Conservation (phyloP, 352 stramenopile genomes). For the Pythium sukuiense region DNA sequence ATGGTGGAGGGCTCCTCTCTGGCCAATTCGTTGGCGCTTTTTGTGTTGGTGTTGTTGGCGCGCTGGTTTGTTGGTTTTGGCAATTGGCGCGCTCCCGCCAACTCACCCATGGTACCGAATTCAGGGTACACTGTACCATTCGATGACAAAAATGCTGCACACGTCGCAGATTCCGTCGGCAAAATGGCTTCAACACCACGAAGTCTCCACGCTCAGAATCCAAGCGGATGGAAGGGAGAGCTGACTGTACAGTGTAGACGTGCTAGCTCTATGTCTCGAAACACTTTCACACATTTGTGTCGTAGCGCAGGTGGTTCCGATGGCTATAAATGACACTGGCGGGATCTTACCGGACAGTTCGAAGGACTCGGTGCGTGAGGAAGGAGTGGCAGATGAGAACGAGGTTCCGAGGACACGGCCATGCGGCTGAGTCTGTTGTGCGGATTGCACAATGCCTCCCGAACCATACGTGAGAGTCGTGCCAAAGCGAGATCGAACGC, state of each 20-base stretch:
- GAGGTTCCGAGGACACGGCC: not conserved
- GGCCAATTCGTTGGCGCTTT: not conserved
- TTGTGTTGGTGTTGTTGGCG: conserved; percentile 4
- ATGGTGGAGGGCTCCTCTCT: not conserved
- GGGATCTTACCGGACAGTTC: not conserved
- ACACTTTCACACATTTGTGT: no score
- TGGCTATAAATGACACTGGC: not conserved
- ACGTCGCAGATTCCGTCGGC: not conserved
- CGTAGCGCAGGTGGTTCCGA: no score
- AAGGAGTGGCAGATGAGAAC: not conserved
- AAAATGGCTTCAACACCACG: not conserved
- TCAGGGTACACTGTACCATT: conserved; percentile 22
- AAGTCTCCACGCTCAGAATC: not conserved
- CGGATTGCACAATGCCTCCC: not conserved
- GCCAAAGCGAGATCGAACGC: not conserved
- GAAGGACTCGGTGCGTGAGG: not conserved
- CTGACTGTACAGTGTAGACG: no score
- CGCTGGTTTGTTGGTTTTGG: conserved; percentile 4
- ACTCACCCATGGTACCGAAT: conserved; percentile 6
- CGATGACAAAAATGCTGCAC: not conserved
- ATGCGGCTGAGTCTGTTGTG: not conserved
- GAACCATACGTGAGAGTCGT: not conserved
- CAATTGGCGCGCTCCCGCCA: conserved; percentile 17
- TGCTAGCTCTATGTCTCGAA: no score
- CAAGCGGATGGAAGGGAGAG: no score